These are phyloP conservation scores for Claviceps sp. DNA, from an alignment of 2,329 filamentous ascomycete species.

Conservation along the genomic window DNA sequence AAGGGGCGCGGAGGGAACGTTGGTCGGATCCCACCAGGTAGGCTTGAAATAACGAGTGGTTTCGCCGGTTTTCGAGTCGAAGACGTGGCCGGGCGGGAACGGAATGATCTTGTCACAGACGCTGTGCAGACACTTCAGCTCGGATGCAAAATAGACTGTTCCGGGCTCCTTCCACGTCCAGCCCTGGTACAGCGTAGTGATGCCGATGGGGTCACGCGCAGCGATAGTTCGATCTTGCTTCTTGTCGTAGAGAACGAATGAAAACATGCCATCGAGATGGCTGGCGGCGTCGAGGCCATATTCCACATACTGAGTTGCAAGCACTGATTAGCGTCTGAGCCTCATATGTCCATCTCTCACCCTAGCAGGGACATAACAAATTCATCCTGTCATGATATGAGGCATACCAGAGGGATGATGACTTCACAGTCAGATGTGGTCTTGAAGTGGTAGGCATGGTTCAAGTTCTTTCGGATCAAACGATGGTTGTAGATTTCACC, in stretches of 20 bases:
- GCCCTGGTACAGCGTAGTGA: constrained; percentile 96
- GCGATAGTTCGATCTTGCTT: constrained; percentile 82
- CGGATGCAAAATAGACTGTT: constrained; percentile 89
- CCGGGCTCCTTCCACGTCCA: constrained; percentile 71
- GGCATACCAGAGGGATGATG: constrained; percentile 82
- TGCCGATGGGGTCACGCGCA: constrained; percentile 88
- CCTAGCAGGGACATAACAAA: too few relatives aligned
- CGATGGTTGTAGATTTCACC: constrained; percentile 99
- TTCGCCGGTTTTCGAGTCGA: constrained; percentile 81
- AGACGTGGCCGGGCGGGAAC: constrained; percentile 92
- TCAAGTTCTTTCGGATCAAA: constrained; percentile 75
- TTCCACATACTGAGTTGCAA: constrained; percentile 60
- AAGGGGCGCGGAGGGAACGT: constrained; percentile 65
- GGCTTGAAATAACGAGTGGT: constrained; percentile 84
- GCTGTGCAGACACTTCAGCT: constrained; percentile 83
- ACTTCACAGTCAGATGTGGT: constrained; percentile 98
- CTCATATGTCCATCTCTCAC: too few relatives aligned
- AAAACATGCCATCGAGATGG: constrained; percentile 98
- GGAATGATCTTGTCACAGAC: constrained; percentile 92
- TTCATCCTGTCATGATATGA: not conserved
- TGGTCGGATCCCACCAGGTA: constrained; percentile 76
- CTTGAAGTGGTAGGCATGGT: constrained; percentile 87
- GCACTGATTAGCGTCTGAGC: not conserved
- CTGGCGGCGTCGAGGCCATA: constrained; percentile 86
- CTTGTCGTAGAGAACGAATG: constrained; percentile 96